Evolutionary conservation across 345 rosid species (phyloP), one percentile per base, ranked within the genome.

Genomic region (Rhizophora mangle): DNA sequence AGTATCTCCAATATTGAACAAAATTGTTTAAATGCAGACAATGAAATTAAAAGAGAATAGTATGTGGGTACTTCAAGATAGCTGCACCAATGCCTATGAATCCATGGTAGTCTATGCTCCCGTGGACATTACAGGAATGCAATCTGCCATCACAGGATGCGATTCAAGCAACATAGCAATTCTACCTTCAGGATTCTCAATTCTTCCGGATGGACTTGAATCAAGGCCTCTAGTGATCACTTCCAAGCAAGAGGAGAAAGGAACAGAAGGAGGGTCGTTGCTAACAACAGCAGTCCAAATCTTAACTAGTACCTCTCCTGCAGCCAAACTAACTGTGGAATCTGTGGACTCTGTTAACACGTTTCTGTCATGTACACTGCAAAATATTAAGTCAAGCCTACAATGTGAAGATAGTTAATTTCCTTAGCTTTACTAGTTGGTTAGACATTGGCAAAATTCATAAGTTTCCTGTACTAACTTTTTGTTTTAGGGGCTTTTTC

Each of bases 121-220:
- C 0, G 98, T 90, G 51, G 99, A 95, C 72, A 90, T 88, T 58
- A 77, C 81, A 3, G 83, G 85, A 19, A 92, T 90, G 81, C 96
- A 95, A 71, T 78, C 92, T 0, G 98, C 83, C 76, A 88, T 90
- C 26, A 86, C 91, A 0, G 99, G 99, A 63, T 92, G 96, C 19
- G 96, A 95, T 81, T 88, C 99, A 9, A 89, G 94, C 88, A 89
- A 75, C 85, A 78, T 87, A 29, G 88, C 93, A 1, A 67, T 89
- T 62, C 80, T 95, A 64, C 98, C 99, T 20, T 95, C 90, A 8
- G 99, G 99, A 46, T 95, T 95, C 89, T 88, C 98, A 1, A 88
- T 95, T 76, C 91, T 95, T 46, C 96, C 97, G 0, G 98, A 95
- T 9, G 97, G 98, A 63, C 68, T 87, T 2, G 99, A 95, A 73